phyloP scores from a whole-genome alignment of 139 green algal genomes.

The Bryopsis sp. region DNA sequence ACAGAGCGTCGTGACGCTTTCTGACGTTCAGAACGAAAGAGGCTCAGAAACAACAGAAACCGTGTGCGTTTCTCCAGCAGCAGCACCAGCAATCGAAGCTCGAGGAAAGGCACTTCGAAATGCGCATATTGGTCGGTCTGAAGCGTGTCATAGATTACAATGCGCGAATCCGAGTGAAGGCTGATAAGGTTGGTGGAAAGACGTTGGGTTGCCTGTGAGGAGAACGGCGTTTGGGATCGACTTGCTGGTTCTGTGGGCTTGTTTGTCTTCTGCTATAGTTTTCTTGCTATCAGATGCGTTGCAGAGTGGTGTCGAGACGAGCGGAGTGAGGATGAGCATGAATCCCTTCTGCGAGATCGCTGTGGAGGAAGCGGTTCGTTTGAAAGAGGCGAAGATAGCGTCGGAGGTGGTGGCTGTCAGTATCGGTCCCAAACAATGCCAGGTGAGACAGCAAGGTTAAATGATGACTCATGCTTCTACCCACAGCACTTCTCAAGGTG shows the following conservation, averaged over 20 bases:
- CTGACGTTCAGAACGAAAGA: too few species aligned
- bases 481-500: too few species aligned
- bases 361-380: slow-evolving; percentile 79
- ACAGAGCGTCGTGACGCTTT: too few species aligned
- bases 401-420: slow-evolving; percentile 78
- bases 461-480: too few species aligned
- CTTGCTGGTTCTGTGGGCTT: too few species aligned
- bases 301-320: slow-evolving; percentile 73
- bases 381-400: slow-evolving; percentile 64
- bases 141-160: slow-evolving; percentile 89
- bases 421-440: slow-evolving; percentile 56
- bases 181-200: slow-evolving; percentile 72
- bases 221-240: too few species aligned
- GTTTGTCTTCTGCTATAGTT: not conserved
- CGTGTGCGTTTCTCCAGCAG: too few species aligned
- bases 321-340: slow-evolving; percentile 82
- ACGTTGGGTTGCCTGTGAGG: too few species aligned
- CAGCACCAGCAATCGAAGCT: too few species aligned
- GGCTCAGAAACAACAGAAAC: too few species aligned
- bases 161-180: slow-evolving; percentile 74
- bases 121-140: slow-evolving; percentile 70
- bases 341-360: slow-evolving; percentile 97
- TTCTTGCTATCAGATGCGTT: not conserved
- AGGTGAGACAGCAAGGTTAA: slow-evolving; percentile 38
- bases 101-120: slow-evolving; percentile 23